These are phyloP conservation scores for Fusarium nelsonii DNA, from an alignment of 2,329 filamentous ascomycete species.

Conservation along the genomic window DNA sequence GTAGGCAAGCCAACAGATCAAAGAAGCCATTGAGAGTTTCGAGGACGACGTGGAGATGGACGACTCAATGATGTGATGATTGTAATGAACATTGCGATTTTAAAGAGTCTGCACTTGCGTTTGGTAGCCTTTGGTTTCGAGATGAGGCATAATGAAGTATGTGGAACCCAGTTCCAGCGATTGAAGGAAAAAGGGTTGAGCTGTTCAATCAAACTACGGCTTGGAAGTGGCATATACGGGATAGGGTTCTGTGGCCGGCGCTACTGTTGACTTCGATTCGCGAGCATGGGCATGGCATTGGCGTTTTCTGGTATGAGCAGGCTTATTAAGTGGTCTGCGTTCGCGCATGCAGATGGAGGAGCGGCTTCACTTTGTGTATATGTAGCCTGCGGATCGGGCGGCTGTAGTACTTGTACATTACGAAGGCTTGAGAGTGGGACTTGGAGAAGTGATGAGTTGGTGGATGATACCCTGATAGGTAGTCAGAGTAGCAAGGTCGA, in stretches of 20 bases:
- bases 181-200: conserved; percentile 10
- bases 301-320: conserved; percentile 48
- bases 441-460: conserved; percentile 10
- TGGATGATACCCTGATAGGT: conserved; percentile 23
- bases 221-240: conserved; percentile 13
- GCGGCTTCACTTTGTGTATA: conserved; percentile 45
- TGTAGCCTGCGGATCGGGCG: conserved; percentile 34
- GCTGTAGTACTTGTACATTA: conserved; percentile 46
- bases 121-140: conserved; percentile 34
- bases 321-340: conserved; percentile 24
- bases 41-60: conserved; percentile 82
- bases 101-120: conserved; percentile 44
- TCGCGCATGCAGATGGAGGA: conserved; percentile 37
- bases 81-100: conserved; percentile 47
- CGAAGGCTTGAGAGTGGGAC: conserved; percentile 10
- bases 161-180: conserved; percentile 16
- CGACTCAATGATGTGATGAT: conserved; percentile 72
- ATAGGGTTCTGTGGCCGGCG: conserved; percentile 23
- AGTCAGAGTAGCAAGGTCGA: conserved; percentile 31
- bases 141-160: conserved; percentile 36
- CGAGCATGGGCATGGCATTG: conserved; percentile 54
- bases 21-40: conserved; percentile 93
- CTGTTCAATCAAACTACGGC: not conserved
- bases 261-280: conserved; percentile 43
- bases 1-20: conserved; percentile 92